Conservation (phyloP, 345 rosid genomes). For the Conringia planisiliqua region DNA sequence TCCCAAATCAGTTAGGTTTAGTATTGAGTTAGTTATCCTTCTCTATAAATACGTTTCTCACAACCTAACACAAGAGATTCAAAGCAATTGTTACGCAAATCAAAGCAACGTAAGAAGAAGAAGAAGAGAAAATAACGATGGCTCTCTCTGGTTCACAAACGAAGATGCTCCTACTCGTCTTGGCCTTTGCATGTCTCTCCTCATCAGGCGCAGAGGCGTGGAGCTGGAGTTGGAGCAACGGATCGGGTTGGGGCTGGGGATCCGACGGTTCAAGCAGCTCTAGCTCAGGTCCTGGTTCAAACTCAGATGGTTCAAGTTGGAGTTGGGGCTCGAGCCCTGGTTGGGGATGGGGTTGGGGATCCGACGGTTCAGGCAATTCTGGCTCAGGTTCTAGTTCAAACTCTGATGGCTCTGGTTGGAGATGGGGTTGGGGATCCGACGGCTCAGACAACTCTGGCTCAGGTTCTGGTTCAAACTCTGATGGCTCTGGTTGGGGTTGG, state of each 20-base stretch:
- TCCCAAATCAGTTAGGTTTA: not conserved
- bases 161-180: not conserved
- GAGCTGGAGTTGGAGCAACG: slow-evolving; percentile 25
- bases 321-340: slow-evolving; percentile 22
- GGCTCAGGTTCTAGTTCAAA: slow-evolving; percentile 15
- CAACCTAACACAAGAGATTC: not conserved
- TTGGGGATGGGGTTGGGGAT: slow-evolving; percentile 32
- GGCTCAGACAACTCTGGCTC: not conserved
- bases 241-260: slow-evolving; percentile 25
- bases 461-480: slow-evolving; percentile 13
- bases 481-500: slow-evolving; percentile 22
- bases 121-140: not conserved
- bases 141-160: slow-evolving; percentile 18
- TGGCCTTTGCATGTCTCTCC: slow-evolving; percentile 21
- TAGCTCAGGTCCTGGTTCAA: slow-evolving; percentile 17
- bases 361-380: slow-evolving; percentile 7
- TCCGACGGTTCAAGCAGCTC: slow-evolving; percentile 16
- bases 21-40: not conserved
- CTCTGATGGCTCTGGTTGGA: slow-evolving; percentile 18
- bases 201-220: slow-evolving; percentile 15
- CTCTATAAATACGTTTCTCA: slow-evolving; percentile 2
- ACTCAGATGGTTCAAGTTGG: slow-evolving; percentile 4
- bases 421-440: slow-evolving; percentile 30
- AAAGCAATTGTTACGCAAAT: not conserved
- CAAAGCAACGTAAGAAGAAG: not conserved